phyloP scores from a whole-genome alignment of 306 rosid species.

The cucumber (Cucumis sativus) region Cucumber_9930_V3 NC_026655.2:2881001-2881500 shows the following conservation, averaged over 20 bases:
- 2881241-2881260: conserved; percentile 86
- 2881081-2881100: conserved; percentile 58
- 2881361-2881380: conserved; percentile 83
- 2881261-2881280: conserved; percentile 91
- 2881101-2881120: conserved; percentile 86
- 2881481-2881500: background rate
- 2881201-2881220: background rate
- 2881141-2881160: conserved; percentile 56
- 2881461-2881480: background rate
- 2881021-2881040: conserved; percentile 46
- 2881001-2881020: conserved; percentile 45
- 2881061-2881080: conserved; percentile 69
- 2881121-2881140: conserved; percentile 52
- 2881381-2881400: conserved; percentile 87
- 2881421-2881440: conserved; percentile 62
- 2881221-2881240: background rate
- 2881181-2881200: background rate
- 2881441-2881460: conserved; percentile 44
- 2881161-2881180: conserved; percentile 20
- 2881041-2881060: conserved; percentile 63
- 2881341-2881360: conserved; percentile 61
- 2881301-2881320: conserved; percentile 35
- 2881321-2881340: conserved; percentile 88
- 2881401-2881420: conserved; percentile 99
- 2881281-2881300: conserved; percentile 80